Conservation (phyloP, 2,329 filamentous ascomycete species). For the Diplodia mutila region DNA sequence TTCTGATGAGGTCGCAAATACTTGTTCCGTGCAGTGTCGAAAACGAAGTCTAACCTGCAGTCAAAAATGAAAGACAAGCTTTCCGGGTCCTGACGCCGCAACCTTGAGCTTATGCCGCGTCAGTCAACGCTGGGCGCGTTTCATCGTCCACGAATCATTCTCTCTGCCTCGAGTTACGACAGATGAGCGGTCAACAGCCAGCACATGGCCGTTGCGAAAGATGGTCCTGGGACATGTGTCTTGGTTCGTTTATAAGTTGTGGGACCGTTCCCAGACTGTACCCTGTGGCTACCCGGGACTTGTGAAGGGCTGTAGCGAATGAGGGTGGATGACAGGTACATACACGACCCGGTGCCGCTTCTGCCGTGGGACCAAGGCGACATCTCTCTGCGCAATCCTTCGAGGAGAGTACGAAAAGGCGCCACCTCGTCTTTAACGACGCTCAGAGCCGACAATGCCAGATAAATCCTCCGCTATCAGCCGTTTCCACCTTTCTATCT, state of each 20-base stretch:
- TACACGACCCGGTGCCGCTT: not conserved
- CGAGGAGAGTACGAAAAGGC: not conserved
- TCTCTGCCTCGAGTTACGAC: not conserved
- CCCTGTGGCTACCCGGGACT: not conserved
- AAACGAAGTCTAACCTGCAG: not conserved
- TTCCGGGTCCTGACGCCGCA: not conserved
- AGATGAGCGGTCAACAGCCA: not conserved
- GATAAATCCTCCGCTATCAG: not conserved
- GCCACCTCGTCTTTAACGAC: no score
- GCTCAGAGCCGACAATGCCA: no score
- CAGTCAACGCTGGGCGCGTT: not conserved
- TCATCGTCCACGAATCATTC: not conserved
- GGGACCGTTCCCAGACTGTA: not conserved
- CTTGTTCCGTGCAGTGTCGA: no score
- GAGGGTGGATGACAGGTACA: not conserved
- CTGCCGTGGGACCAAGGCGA: not conserved
- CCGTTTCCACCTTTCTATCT: constrained; percentile 3
- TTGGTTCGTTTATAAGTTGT: not conserved
- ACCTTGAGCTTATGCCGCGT: not conserved
- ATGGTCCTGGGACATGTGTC: not conserved
- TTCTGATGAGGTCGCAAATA: not conserved
- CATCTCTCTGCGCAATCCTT: no score
- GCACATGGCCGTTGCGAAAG: not conserved
- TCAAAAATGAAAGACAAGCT: not conserved
- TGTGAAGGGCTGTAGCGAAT: not conserved